Conservation (phyloP, 148 eudicot genomes). For the Chenopodium formosanum region DNA sequence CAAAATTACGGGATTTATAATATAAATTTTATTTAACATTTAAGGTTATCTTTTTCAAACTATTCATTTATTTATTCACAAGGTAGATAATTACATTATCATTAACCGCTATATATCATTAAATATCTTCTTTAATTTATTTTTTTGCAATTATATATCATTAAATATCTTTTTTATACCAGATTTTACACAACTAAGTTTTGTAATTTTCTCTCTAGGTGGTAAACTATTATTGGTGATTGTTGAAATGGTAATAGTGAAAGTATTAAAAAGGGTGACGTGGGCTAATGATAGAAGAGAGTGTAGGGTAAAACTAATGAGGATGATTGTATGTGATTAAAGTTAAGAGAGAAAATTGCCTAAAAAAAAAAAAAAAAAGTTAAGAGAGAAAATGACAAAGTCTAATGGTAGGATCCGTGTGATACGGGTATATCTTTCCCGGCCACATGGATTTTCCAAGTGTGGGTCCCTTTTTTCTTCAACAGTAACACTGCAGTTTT, state of each 20-base stretch:
- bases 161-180: no score
- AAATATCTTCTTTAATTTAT: no score
- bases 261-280: not conserved
- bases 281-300: not conserved
- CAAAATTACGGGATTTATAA: no score
- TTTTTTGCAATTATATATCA: no score
- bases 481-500: no score
- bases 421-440: constrained; percentile 3
- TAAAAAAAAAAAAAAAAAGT: no score
- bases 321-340: not conserved
- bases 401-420: constrained; percentile 25
- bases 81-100: no score
- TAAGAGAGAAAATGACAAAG: constrained; percentile 1
- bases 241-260: not conserved
- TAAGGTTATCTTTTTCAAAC: no score
- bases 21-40: no score
- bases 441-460: constrained; percentile 15
- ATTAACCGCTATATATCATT: no score
- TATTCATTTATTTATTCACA: no score
- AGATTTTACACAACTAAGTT: no score
- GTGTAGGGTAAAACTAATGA: not conserved
- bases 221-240: not conserved
- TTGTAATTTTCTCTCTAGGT: not conserved
- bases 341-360: not conserved
- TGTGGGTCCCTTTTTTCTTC: not conserved